Evolutionary conservation across 306 rosid species (phyloP), one percentile per base, ranked within the genome.

Genomic region (Castanea mollissima): DNA sequence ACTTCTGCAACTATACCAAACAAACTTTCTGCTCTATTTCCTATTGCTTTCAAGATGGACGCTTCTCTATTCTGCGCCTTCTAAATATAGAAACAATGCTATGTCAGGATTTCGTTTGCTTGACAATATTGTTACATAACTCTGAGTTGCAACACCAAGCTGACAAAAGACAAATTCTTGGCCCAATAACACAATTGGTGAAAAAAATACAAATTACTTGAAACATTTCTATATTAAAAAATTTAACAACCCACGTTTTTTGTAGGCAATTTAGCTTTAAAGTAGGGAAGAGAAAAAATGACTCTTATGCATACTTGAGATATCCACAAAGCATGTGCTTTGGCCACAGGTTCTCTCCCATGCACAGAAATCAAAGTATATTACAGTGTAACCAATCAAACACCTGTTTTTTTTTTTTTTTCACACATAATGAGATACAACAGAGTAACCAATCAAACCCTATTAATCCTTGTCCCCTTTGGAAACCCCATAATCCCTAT

Each of bases 341-440:
- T 83, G 97, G 97, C 94, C 97, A 94, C n/a, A 89, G 85, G 80
- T 94, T 94, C 81, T 81, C 98, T 90, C 84, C 98, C 97, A 23
- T 94, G 97, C 87, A 94, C 90, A 31, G 98, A 90, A 75, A 94
- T 86, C 78, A 94, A 83, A 84, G 76, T 83, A 81, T 88, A 94
- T 58, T 94, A 94, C 97, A 92, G 91, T 78, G 78, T 54, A 49
- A 77, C 3, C 4, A 64, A 63, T 31, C 67, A 7, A 4, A 23
- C 25, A 4, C 46, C 46, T 8, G 46, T n/a, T n/a, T 41, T 41
- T 7, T 41, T 6, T 27, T 27, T 27, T 35, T 41, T 41, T 41
- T 41, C 46, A 41, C 11, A 2, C 46, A 41, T 41, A 41, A 41
- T 8, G 46, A 41, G 46, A 41, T 41, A 41, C 46, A 8, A 41